A percentile compares a stretch with the other conserved stretches of the same genome.
phyloP scores from a whole-genome alignment of 345 rosid genomes.

The Populus euphratica region DNA sequence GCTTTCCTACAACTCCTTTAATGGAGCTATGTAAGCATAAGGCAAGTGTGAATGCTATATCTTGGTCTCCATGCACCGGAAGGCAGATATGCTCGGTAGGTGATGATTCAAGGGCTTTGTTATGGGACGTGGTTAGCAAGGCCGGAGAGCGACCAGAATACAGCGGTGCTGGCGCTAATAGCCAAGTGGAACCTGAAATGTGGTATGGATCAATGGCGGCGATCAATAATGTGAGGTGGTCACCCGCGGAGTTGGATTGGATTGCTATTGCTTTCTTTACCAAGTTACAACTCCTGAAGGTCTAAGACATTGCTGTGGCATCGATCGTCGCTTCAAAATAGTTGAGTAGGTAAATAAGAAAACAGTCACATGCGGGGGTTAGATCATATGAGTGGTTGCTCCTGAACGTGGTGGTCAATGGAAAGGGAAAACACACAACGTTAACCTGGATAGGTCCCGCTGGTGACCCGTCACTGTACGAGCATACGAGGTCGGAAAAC shows the following conservation, averaged over 20 bases:
- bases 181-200: slow-evolving; percentile 42
- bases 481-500: too few relatives aligned
- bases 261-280: slow-evolving; percentile 35
- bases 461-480: too few relatives aligned
- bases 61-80: slow-evolving; percentile 46
- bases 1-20: slow-evolving; percentile 47
- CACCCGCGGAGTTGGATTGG: slow-evolving; percentile 45
- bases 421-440: too few relatives aligned
- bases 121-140: slow-evolving; percentile 38
- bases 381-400: too few relatives aligned
- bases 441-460: too few relatives aligned
- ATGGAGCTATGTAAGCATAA: slow-evolving; percentile 41
- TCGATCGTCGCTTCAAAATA: not conserved
- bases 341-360: too few relatives aligned
- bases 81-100: slow-evolving; percentile 45
- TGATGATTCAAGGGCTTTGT: slow-evolving; percentile 50
- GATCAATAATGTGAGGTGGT: slow-evolving; percentile 53
- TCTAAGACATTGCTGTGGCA: slow-evolving; percentile 12
- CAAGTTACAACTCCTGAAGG: slow-evolving; percentile 45
- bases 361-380: too few relatives aligned
- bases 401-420: too few relatives aligned
- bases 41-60: slow-evolving; percentile 47
- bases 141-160: slow-evolving; percentile 6
- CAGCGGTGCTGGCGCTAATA: not conserved
- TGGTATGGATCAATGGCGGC: slow-evolving; percentile 43